Conservation (phyloP, 2,329 filamentous ascomycete genomes). For the Cercospora citrullina region DNA sequence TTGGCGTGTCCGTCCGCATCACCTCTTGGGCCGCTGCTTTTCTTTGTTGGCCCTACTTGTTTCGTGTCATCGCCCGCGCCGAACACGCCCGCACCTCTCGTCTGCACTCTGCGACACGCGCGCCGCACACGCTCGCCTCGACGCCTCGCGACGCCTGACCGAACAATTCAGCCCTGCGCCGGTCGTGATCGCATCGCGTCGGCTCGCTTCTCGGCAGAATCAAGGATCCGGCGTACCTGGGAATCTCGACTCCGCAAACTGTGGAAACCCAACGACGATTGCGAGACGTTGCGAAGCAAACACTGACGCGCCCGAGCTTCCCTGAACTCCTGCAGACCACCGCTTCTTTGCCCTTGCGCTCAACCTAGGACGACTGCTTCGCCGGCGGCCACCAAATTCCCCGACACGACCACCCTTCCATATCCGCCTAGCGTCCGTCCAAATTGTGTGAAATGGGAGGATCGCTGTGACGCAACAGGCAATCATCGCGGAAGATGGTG, state of each 20-base stretch:
- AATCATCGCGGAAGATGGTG: conserved; percentile 10
- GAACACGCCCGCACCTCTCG: not conserved
- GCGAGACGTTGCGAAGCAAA: conserved; percentile 7
- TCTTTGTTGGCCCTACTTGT: not conserved
- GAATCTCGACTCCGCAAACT: conserved; percentile 12
- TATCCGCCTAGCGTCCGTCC: not conserved
- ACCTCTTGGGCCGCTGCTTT: not conserved
- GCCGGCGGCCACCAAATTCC: not conserved
- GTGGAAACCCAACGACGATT: conserved; percentile 2
- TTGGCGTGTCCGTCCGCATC: not conserved
- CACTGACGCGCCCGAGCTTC: conserved; percentile 1
- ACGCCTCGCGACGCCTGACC: not conserved
- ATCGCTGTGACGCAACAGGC: conserved; percentile 11
- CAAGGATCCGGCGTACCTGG: not conserved
- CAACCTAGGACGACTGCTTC: not conserved
- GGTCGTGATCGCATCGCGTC: conserved; percentile 8
- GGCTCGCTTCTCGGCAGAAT: conserved; percentile 1
- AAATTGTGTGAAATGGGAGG: not conserved
- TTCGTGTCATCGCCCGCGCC: not conserved
- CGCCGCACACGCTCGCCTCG: not conserved
- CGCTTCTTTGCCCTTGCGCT: not conserved
- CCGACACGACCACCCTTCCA: not conserved
- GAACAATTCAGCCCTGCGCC: not conserved
- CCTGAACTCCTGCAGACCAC: not conserved
- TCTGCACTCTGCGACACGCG: conserved; percentile 9